Evolutionary conservation across 176 grass and related monocot genomes (phyloP).

Genomic region (Aegilops speltoides): DNA sequence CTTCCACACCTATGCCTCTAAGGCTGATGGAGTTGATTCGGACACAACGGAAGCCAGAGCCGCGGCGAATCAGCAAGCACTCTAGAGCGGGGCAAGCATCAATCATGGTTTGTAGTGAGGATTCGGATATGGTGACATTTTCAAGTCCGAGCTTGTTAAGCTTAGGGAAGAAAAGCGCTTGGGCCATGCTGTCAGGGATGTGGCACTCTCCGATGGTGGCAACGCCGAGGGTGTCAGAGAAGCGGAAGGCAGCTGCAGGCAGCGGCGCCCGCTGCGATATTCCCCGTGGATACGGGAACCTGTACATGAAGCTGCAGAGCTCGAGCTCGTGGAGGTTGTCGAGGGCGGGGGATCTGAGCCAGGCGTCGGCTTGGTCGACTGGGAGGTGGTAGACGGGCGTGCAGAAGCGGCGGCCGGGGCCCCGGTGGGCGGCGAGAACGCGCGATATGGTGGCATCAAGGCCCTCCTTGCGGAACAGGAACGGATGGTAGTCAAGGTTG

Average conservation of each 20-base stretch:
- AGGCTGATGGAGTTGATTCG: not conserved
- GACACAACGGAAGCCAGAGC: not conserved
- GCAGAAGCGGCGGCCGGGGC: not conserved
- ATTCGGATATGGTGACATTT: not conserved
- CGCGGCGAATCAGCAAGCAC: not conserved
- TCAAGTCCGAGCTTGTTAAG: not conserved
- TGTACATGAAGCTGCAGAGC: not conserved
- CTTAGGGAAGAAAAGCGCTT: not conserved
- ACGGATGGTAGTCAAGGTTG: not conserved
- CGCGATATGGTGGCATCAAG: not conserved
- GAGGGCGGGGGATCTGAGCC: not conserved
- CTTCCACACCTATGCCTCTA: not conserved
- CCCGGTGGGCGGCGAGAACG: not conserved
- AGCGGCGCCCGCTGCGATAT: not conserved
- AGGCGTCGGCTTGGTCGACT: not conserved
- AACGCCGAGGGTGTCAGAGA: not conserved
- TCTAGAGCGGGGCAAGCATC: not conserved
- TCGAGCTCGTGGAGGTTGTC: not conserved
- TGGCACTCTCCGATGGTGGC: not conserved
- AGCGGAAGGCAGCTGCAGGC: not conserved
- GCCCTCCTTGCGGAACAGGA: too few species aligned
- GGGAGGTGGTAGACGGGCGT: not conserved
- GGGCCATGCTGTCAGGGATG: not conserved
- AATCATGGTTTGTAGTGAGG: not conserved
- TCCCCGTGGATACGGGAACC: not conserved